Evolutionary conservation across 306 rosid species (phyloP).

Genomic region (Quercus berberidifolia): DNA sequence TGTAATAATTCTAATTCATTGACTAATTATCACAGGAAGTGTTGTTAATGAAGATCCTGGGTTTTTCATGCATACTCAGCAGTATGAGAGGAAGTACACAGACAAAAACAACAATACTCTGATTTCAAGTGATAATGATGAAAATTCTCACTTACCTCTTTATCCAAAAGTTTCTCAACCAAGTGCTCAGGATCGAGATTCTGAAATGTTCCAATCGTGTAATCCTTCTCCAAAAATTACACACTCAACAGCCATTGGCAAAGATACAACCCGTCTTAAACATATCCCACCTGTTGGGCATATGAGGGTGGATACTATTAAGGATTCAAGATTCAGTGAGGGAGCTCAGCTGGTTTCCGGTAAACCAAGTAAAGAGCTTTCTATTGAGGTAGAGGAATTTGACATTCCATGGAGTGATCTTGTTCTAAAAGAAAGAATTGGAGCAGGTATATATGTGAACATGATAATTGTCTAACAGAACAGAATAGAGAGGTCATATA

Average conservation of each 20-base stretch:
- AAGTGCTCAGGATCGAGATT: constrained; percentile 40
- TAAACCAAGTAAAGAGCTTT: constrained; percentile 47
- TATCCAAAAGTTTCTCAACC: constrained; percentile 41
- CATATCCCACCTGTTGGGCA: constrained; percentile 38
- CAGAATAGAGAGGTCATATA: constrained; percentile 5
- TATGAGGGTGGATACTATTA: constrained; percentile 45
- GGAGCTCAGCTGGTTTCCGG: constrained; percentile 50
- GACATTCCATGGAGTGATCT: constrained; percentile 86
- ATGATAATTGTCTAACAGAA: constrained; percentile 20
- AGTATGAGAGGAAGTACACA: constrained; percentile 41
- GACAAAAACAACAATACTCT: constrained; percentile 44
- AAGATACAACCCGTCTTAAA: constrained; percentile 48
- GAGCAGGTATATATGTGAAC: constrained; percentile 61
- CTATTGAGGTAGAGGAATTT: constrained; percentile 67
- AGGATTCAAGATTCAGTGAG: constrained; percentile 47
- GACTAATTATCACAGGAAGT: constrained; percentile 26
- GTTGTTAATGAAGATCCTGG: constrained; percentile 41
- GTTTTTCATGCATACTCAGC: constrained; percentile 50
- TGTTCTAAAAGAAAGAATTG: constrained; percentile 78
- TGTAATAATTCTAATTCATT: neutral
- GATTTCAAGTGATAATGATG: constrained; percentile 43
- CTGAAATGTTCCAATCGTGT: constrained; percentile 39
- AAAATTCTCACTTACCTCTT: constrained; percentile 28
- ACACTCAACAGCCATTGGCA: constrained; percentile 35
- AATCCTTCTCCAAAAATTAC: constrained; percentile 42